Conservation (phyloP, 441 rosid species). For the Theobroma grandiflorum region DNA sequence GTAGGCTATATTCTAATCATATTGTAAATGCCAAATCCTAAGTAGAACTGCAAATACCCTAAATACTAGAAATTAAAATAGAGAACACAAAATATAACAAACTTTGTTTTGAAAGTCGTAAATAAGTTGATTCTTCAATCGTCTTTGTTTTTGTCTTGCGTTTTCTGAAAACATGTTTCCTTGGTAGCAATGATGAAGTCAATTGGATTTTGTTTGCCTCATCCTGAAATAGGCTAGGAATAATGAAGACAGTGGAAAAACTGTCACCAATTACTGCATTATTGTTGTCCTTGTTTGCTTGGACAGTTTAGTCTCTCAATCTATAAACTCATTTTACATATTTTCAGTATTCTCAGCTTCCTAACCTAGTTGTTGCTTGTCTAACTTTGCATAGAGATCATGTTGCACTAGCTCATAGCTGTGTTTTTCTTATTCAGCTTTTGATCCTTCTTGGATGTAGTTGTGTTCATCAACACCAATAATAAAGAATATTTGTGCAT, state of each 20-base stretch:
- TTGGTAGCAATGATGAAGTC: neutral
- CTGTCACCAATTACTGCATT: neutral
- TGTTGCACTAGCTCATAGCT: neutral
- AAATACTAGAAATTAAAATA: neutral
- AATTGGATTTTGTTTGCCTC: neutral
- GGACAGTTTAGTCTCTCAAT: neutral
- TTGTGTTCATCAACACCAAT: neutral
- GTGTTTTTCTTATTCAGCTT: neutral
- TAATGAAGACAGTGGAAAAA: neutral
- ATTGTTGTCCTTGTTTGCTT: neutral
- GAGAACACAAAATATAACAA: neutral
- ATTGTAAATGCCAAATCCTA: neutral
- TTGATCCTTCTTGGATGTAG: neutral
- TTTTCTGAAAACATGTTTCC: neutral
- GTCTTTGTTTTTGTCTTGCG: neutral
- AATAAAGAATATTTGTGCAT: neutral
- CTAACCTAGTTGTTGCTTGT: neutral
- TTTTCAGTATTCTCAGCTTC: neutral
- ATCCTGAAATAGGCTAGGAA: neutral
- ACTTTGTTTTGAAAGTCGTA: neutral
- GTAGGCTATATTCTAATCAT: constrained; percentile 3
- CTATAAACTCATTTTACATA: neutral
- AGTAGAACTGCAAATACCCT: neutral
- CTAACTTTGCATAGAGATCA: neutral
- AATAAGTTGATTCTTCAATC: neutral